phyloP scores from a whole-genome alignment of 73 alveolate genomes.

The Paramecium caudatum region DNA sequence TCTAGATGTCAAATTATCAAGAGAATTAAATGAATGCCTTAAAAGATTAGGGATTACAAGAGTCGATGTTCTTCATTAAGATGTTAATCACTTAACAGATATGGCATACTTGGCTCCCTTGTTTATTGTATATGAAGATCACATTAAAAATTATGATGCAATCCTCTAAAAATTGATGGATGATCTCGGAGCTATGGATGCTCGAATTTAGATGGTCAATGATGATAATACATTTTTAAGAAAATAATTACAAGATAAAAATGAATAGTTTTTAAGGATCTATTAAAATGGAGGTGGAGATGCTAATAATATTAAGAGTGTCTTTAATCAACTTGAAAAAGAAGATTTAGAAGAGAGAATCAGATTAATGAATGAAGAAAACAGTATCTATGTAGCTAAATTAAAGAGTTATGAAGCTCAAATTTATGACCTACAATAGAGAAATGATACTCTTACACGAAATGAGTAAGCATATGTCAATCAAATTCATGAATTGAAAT shows the following conservation, averaged over 20 bases:
- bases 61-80: conserved; percentile 34
- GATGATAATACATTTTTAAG: conserved; percentile 56
- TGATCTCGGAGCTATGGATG: conserved; percentile 49
- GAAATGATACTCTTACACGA: neutral
- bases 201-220: conserved; percentile 41
- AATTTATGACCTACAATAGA: conserved; percentile 18
- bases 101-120: conserved; percentile 34
- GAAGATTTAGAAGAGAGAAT: conserved; percentile 57
- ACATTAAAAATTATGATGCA: conserved; percentile 36
- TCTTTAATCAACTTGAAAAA: conserved; percentile 28
- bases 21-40: conserved; percentile 20
- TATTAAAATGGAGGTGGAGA: conserved; percentile 4
- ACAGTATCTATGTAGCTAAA: conserved; percentile 41
- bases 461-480: conserved; percentile 19
- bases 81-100: neutral
- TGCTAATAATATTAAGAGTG: conserved; percentile 2
- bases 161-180: conserved; percentile 42
- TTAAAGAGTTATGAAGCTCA: conserved; percentile 42
- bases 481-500: conserved; percentile 15
- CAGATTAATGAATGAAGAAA: conserved; percentile 51
- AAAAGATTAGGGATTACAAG: conserved; percentile 28
- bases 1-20: conserved; percentile 46
- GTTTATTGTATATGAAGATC: conserved; percentile 58
- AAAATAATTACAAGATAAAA: conserved; percentile 1
- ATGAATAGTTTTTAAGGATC: conserved; percentile 2